Conservation (phyloP, 2,329 filamentous ascomycete genomes). For the Fusarium agapanthi region DNA sequence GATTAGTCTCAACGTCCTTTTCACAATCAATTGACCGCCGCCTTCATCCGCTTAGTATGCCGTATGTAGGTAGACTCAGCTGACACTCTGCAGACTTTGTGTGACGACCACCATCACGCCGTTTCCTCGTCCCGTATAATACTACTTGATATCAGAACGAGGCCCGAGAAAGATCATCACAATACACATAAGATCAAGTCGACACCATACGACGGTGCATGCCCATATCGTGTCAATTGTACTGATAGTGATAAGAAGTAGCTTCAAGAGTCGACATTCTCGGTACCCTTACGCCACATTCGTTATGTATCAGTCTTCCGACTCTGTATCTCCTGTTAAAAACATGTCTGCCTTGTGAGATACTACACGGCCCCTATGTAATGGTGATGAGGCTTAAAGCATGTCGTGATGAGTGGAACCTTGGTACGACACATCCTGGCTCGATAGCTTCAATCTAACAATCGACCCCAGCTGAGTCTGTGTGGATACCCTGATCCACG, state of each 20-base stretch:
- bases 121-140: neutral
- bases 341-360: neutral
- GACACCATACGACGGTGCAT: neutral
- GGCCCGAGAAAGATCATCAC: neutral
- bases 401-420: constrained; percentile 33
- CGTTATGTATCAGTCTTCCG: neutral
- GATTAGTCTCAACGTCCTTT: no score
- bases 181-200: neutral
- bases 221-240: neutral
- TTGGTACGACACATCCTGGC: constrained; percentile 20
- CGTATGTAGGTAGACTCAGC: neutral
- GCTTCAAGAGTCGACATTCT: neutral
- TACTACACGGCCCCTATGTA: neutral
- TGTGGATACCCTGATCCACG: constrained; percentile 18
- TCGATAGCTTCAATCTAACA: constrained; percentile 28
- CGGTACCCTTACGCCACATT: neutral
- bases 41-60: neutral
- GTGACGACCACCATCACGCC: neutral
- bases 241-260: neutral
- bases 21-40: neutral
- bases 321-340: neutral
- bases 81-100: neutral
- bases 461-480: neutral
- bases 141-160: neutral
- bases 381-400: constrained; percentile 28